Evolutionary conservation across 2,329 filamentous ascomycete genomes (phyloP), one percentile per base, ranked within the genome.

Genomic region (Hypomyces perniciosus): DNA sequence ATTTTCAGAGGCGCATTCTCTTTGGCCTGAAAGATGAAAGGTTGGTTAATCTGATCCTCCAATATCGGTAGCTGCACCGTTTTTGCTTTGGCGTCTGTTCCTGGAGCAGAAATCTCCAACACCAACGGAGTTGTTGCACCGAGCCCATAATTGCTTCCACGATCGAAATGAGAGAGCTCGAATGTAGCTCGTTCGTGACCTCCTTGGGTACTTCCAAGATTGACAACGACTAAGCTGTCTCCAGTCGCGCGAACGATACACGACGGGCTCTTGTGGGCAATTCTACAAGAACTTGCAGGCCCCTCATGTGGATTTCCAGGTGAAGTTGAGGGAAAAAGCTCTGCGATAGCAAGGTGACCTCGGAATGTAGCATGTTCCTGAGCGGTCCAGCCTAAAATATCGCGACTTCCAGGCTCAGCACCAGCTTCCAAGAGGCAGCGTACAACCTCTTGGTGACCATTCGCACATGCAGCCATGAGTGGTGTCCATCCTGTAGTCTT

Each of bases 311-410:
- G 12, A 31, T 3, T 34, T 9, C n/a, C 33, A 20, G 33, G 8
- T 4, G 12, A 26, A 29, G 34, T 9, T 4, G 46, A 12, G 20
- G 48, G 5, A 10, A 56, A 48, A 5, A 61, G 48, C 10, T 53
- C 56, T 29, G 62, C 63, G 5, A 67, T 51, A 8, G 49, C 48
- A 3, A 67, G 54, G 48, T 68, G 63, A 6, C 68, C 68, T 46
- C 62, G 62, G 46, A 65, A 66, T 3, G 60, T 62, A 4, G 67
- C 66, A 46, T 65, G 59, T 38, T 70, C 67, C 52, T 61, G 61
- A 4, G 68, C 62, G 9, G 60, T 65, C 67, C 66, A 69, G 4
- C 67, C 63, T 5, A 55, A 35, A 35, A 56, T 38, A 51, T 69
- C 65, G 2, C 26, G 58, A 10, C 13, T 43, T 40, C 42, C 54